Base-by-base conservation (phyloP, 148 eudicot genomes). In the Gaultheria prostrata region DNA sequence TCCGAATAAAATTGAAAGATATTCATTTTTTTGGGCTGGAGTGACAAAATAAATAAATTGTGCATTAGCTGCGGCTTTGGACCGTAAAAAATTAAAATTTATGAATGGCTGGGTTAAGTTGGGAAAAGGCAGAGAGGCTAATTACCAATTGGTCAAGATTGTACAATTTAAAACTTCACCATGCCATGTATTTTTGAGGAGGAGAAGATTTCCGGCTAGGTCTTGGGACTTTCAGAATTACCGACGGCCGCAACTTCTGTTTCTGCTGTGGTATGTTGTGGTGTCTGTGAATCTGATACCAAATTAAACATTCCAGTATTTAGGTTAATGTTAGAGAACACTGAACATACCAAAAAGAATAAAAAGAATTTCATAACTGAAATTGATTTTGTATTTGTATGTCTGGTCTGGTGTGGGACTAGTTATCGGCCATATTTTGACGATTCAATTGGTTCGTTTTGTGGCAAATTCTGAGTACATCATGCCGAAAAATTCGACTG, bases 211-310 rank as follows among this genome's bases (percentile, higher is more conserved):
- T 15, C 69, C 28, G 2, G 59, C 69, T 67, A 84, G 77, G 86
- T 33, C 21, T 45, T 79, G 24, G 87, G 82, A 78, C 86, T 83
- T 51, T 82, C 85, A 20, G 89, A 85, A 63, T 84, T 77, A 49
- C 30, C 26, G 14, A 63, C 51, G 13, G 65, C 82, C 0, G 81
- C 76, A 51, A 69, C 88, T 65, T 78, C 88, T 45, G 83, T 67
- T 84, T 84, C 88, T 77, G 86, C 83, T 67, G 90, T 78, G 49
- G 88, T 78, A 45, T 79, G 85, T 28, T 82, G 86, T 59, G 85
- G 83, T 49, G 65, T 76, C 76, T 63, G 83, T 86, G 84, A 86
- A 88, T 86, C 90, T 88, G 90, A 75, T 20, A 80, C 71, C 53
- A 75, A 65, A 54, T 21, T 24, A 63, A 63, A 63, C 1, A 30